Conservation (phyloP, 345 rosid genomes). For the Lepidium sativum region DNA sequence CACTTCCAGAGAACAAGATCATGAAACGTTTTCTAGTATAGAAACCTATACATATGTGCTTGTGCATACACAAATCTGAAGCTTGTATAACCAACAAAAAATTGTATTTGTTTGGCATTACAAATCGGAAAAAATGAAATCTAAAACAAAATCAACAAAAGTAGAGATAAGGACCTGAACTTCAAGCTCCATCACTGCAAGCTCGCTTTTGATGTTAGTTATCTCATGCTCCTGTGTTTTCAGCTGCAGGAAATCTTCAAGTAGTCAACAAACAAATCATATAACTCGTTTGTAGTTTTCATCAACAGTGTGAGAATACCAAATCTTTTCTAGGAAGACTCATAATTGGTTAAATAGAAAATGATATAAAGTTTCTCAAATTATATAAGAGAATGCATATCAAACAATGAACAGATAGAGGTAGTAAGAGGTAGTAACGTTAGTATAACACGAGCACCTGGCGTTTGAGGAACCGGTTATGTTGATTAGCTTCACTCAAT, state of each 20-base stretch:
- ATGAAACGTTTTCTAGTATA: no score
- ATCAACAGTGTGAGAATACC: neutral
- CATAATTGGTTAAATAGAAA: neutral
- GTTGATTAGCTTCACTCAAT: conserved; percentile 95
- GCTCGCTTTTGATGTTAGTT: conserved; percentile 60
- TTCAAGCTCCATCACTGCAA: conserved; percentile 78
- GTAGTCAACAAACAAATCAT: neutral
- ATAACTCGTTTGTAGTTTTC: neutral
- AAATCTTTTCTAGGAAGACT: neutral
- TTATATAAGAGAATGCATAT: neutral
- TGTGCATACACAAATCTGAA: neutral
- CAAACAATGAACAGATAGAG: neutral
- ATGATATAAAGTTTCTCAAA: neutral
- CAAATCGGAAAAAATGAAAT: neutral
- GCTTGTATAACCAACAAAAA: neutral
- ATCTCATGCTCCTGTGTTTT: conserved; percentile 46
- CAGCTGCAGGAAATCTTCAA: conserved; percentile 33
- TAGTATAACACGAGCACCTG: conserved; percentile 40
- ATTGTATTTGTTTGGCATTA: neutral
- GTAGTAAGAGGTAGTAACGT: no score
- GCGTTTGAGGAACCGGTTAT: conserved; percentile 71
- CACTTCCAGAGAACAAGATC: no score
- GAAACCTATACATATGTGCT: neutral
- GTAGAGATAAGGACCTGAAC: conserved; percentile 46
- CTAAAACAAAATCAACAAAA: neutral